phyloP scores from a whole-genome alignment of 495 filamentous ascomycete genomes.

The Aspergillus nidulans region DNA sequence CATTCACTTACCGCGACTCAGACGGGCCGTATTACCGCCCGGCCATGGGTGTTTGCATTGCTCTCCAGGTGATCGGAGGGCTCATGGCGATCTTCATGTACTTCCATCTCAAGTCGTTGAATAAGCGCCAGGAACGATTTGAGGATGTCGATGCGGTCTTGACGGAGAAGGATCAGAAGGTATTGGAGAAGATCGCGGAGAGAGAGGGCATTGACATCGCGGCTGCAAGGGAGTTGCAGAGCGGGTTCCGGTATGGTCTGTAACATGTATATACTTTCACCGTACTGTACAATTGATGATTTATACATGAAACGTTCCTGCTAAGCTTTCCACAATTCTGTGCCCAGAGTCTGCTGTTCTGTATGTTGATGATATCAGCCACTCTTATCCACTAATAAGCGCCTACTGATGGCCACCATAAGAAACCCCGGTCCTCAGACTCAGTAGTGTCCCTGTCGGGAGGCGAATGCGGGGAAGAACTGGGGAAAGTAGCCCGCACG shows the following conservation, averaged over 20 bases:
- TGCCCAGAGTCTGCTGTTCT: no score
- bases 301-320: no score
- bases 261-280: neutral
- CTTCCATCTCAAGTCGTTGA: slow-evolving; percentile 38
- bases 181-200: slow-evolving; percentile 44
- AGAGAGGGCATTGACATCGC: slow-evolving; percentile 46
- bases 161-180: slow-evolving; percentile 36
- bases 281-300: no score
- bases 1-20: slow-evolving; percentile 42
- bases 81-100: slow-evolving; percentile 38
- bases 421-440: no score
- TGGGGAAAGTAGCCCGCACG: neutral
- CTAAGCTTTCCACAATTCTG: no score
- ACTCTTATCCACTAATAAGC: no score
- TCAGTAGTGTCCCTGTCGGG: neutral
- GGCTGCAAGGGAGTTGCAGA: slow-evolving; percentile 40
- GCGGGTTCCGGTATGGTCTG: slow-evolving; percentile 45
- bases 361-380: no score
- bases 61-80: slow-evolving; percentile 37
- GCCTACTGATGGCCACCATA: no score
- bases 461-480: neutral
- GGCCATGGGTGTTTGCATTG: slow-evolving; percentile 46
- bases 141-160: slow-evolving; percentile 40
- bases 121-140: slow-evolving; percentile 42
- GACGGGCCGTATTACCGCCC: slow-evolving; percentile 39